Evolutionary conservation across 768 basidiomycete genomes (phyloP), one percentile per base, ranked within the genome.

Genomic region (Leucosporidium creatinivorum): DNA sequence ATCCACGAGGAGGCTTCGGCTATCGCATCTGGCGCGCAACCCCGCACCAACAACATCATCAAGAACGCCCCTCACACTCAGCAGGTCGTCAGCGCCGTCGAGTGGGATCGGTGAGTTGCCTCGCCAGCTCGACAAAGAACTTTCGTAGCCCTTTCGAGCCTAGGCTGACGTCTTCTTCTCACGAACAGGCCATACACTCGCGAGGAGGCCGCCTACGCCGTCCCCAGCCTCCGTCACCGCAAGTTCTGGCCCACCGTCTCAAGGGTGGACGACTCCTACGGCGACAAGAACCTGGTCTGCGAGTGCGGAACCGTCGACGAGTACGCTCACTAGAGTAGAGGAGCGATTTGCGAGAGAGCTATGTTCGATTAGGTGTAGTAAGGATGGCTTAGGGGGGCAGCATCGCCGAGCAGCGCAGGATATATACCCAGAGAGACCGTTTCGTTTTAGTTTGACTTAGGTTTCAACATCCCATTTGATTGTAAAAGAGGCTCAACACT

Each of bases 191-290:
- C 93, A 19, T 98, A 97, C 78, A 85, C 90, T 56, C 88, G 93
- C 47, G 85, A 91, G 71, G 83, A 86, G 68, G 94, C 96, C n/a
- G 93, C 85, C 12, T 97, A 91, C 78, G 93, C 96, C 28, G 77
- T 91, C 68, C 83, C 87, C 18, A 89, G 86, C 82, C 82, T 99
- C 36, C 81, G 81, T 59, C 87, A 89, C 79, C 88, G 84, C 81
- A 99, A 99, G 80, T 94, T 97, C 81, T 99, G 96, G 96, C 94
- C 96, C 1, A 84, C 89, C 7, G 89, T 93, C 52, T 87, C 89
- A 7, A 83, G 94, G 57, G 84, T 99, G 61, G 93, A 97, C 75
- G 94, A 97, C 81, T 89, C 91, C 15, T 93, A 89, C 75, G 94
- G 94, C 54, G 94, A 99, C 78, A 80, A 90, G 66, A 92, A 97